Base-by-base conservation (phyloP, 2,329 filamentous ascomycete genomes). In the Verticillium nonalfalfae region DNA sequence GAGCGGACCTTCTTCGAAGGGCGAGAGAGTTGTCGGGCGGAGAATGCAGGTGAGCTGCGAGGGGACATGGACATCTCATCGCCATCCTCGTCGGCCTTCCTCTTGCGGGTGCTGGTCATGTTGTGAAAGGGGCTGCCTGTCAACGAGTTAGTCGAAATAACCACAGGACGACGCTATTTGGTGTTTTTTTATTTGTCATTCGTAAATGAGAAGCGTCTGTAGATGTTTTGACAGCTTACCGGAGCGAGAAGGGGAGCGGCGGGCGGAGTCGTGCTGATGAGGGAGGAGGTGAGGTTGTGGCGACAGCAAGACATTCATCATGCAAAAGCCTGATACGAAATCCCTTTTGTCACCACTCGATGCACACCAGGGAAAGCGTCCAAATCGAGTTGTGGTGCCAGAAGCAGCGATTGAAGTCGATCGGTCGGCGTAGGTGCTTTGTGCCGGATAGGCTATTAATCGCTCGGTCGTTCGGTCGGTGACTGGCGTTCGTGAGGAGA, bases 31-130 rank as follows among this genome's bases (percentile, higher is more conserved):
- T 87, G 80, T 69, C 91, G 85, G 65, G 86, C 79, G 67, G 88
- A 80, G 62, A 90, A 83, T 64, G 90, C 89, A 57, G 94, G 93
- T 45, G 94, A 97, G 75, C 85, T 88, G 63, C 86, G 85, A 7
- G 94, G 93, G 40, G 94, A 97, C 69, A 94, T 88, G 63, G 90
- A 92, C 91, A 98, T 97, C 71, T 93, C 91, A 72, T 93, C 90
- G 72, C 89, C 88, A 65, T 94, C 91, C 59, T 89, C 86, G 61
- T 89, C 86, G 70, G 91, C 93, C 82, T 98, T 98, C 76, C 95
- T 89, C 82, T 98, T 98, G 68, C 84, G 80, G 68, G 75, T 79
- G 39, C 71, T 67, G 18, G 74, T 67, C 81, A 86, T 85, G 72
- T 73, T 81, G 63, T 83, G 72, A 67, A 83, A 80, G 9, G 84